Base-by-base conservation (phyloP, 345 rosid species). In the Aquilaria yunnanensis region DNA sequence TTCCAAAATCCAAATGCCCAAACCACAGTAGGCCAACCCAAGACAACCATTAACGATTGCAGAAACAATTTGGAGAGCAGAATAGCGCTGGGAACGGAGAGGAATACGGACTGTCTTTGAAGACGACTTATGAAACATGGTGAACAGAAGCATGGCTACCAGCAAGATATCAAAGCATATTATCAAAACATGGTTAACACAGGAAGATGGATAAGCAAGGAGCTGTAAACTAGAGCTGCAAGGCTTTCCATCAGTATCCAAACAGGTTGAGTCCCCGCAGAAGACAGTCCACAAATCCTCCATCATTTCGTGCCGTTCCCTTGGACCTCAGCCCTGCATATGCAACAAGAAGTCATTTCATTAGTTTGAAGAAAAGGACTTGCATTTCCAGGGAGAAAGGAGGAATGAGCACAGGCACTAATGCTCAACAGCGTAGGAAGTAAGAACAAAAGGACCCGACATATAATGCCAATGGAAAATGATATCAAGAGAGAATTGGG, bases 1-100 rank as follows among this genome's bases (percentile, higher is more conserved):
- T 69, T 75, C 87, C 60, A 90, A 67, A 57, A 60, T 64, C 90
- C 91, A 87, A 61, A 70, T 54, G 64, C 87, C 90, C 37, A 79
- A 71, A 62, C 85, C 59, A 14, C 85, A 60, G 74, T 86, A 84
- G 32, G 72, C 57, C 47, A 84, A 53, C 47, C 97, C 98, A 49
- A 90, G 67, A 64, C 77, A 63, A 4, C 87, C 88, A 71, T 90
- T 90, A 56, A 79, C 59, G 7, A 80, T 10, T 12, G 78, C 80
- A 50, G 98, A 83, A 0, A 68, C 66, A 12, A 75, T 64, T 59
- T 81, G 90, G 57, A 84, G 66, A 12, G 65, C 66, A 9, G 85
- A 75, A 37, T 62, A 57, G 2, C 69, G 64, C 7, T 54, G 78
- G 53, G 61, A 70, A 54, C 75, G 65, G 12, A 67, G 32, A 13